Evolutionary conservation across 257 asterid genomes (phyloP).

Genomic region (Solanum paucissectum): DNA sequence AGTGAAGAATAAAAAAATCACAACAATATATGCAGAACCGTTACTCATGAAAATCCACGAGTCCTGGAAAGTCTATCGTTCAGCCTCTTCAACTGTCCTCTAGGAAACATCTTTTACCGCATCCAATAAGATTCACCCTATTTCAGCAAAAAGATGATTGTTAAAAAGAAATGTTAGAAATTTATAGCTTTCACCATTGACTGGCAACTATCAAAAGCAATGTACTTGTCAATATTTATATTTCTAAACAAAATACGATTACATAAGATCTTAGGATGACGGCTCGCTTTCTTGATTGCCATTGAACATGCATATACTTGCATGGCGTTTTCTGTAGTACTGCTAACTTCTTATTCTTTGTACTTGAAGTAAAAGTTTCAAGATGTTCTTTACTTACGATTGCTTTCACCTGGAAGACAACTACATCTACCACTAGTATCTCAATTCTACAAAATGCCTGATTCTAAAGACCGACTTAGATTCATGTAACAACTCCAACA

Average conservation of each 20-base stretch:
- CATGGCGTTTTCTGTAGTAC: neutral
- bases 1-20: neutral
- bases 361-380: neutral
- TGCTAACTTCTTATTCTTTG: neutral
- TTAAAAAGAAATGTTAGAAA: neutral
- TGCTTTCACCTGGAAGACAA: neutral
- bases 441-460: neutral
- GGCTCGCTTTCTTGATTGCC: neutral
- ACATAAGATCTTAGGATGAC: neutral
- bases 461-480: neutral
- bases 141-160: neutral
- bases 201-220: neutral
- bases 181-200: neutral
- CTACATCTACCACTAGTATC: neutral
- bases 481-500: neutral
- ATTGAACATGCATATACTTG: neutral
- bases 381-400: neutral
- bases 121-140: slow-evolving; percentile 42
- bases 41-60: neutral
- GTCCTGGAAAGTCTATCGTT: neutral
- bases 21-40: neutral
- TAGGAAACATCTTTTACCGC: slow-evolving; percentile 8
- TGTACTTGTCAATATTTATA: neutral
- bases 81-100: neutral
- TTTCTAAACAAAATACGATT: neutral